Conservation (phyloP, 2,329 filamentous ascomycete genomes). For the Alternaria sp. region DNA sequence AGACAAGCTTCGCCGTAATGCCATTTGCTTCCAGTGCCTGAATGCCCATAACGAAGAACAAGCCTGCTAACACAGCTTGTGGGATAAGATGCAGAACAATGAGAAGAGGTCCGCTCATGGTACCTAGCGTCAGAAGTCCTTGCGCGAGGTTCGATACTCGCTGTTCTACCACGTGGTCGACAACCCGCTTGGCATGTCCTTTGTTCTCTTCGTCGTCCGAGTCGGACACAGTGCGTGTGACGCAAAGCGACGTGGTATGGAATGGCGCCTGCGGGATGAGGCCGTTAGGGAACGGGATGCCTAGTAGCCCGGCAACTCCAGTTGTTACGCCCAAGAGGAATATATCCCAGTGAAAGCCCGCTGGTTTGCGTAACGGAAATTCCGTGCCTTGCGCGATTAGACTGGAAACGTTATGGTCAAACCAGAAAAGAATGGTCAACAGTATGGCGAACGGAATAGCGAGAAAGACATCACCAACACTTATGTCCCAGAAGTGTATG, state of each 20-base stretch:
- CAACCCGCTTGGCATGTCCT: slow-evolving; percentile 54
- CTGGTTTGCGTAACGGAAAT: slow-evolving; percentile 66
- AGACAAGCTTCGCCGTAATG: slow-evolving; percentile 62
- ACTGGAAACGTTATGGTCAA: slow-evolving; percentile 78
- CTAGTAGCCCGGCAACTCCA: slow-evolving; percentile 64
- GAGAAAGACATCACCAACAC: slow-evolving; percentile 76
- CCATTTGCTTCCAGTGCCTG: slow-evolving; percentile 62
- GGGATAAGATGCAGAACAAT: slow-evolving; percentile 64
- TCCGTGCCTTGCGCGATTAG: slow-evolving; percentile 65
- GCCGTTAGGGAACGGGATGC: slow-evolving; percentile 66
- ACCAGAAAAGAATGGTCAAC: slow-evolving; percentile 86
- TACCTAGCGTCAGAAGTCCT: slow-evolving; percentile 63
- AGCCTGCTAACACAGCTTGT: slow-evolving; percentile 62
- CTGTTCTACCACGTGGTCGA: slow-evolving; percentile 64
- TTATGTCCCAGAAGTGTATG: slow-evolving; percentile 82
- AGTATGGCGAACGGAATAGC: slow-evolving; percentile 88
- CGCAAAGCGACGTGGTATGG: slow-evolving; percentile 63
- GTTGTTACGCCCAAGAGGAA: slow-evolving; percentile 66
- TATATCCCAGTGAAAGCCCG: slow-evolving; percentile 70
- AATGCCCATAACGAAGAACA: slow-evolving; percentile 68
- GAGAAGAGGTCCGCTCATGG: slow-evolving; percentile 66
- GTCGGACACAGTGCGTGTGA: slow-evolving; percentile 52
- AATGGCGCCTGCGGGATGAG: slow-evolving; percentile 68
- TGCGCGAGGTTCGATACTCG: slow-evolving; percentile 65
- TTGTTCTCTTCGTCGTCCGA: slow-evolving; percentile 54